phyloP scores from a whole-genome alignment of 768 basidiomycete species.

The Tricholoma hemisulphureum region DNA sequence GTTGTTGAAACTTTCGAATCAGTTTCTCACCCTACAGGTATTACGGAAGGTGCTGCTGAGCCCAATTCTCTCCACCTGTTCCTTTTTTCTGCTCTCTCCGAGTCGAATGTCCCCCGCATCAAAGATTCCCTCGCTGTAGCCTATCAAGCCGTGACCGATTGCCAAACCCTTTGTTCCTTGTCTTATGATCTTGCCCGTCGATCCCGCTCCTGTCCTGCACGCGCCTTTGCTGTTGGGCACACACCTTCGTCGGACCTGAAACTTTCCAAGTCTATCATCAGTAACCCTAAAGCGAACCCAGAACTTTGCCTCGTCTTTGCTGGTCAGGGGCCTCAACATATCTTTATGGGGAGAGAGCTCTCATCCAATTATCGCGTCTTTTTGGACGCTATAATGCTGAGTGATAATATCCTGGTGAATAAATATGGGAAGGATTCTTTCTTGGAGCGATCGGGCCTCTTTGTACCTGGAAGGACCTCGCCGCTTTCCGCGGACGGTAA shows the following conservation, averaged over 20 bases:
- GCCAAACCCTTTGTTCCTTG: neutral
- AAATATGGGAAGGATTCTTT: neutral
- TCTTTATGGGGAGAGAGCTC: neutral
- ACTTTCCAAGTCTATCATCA: neutral
- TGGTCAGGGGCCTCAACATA: constrained; percentile 2
- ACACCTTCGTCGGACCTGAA: neutral
- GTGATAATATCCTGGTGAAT: neutral
- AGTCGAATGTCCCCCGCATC: neutral
- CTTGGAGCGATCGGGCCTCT: neutral
- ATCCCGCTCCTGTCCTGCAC: neutral
- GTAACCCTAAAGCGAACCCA: neutral
- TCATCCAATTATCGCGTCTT: neutral
- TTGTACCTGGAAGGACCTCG: neutral
- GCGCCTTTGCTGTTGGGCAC: neutral
- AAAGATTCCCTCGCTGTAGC: neutral
- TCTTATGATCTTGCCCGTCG: neutral
- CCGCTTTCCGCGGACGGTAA: neutral
- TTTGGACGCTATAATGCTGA: neutral
- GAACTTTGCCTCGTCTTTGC: constrained; percentile 2
- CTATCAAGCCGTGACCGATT: neutral
- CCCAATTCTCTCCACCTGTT: neutral
- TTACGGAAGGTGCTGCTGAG: neutral
- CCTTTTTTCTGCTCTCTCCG: neutral
- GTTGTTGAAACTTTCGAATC: constrained; percentile 1
- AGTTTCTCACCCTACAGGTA: neutral